phyloP scores from a whole-genome alignment of 2,329 filamentous ascomycete species.

The Alternaria novae-zelandiae region DNA sequence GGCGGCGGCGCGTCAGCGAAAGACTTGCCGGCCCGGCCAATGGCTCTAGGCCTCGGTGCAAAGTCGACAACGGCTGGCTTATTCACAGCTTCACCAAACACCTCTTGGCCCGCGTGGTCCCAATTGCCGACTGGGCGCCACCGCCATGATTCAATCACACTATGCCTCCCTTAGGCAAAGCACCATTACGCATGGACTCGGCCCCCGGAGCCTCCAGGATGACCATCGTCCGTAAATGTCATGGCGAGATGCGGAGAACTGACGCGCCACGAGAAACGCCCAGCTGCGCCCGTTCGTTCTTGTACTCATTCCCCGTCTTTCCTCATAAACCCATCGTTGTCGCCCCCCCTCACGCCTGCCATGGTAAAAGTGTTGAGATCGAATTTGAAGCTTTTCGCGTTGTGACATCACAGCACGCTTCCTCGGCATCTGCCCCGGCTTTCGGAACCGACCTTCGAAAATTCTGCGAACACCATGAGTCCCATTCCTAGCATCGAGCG shows the following conservation, averaged over 20 bases:
- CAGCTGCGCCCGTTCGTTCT: slow-evolving; percentile 8
- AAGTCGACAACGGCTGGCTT: slow-evolving; percentile 11
- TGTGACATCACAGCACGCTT: slow-evolving; percentile 31
- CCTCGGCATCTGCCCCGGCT: slow-evolving; percentile 23
- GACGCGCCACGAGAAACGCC: slow-evolving; percentile 14
- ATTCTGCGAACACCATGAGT: slow-evolving; percentile 27
- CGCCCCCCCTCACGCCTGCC: slow-evolving; percentile 15
- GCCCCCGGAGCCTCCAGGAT: slow-evolving; percentile 15
- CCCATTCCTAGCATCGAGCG: slow-evolving; percentile 13
- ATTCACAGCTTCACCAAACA: neutral
- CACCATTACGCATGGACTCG: slow-evolving; percentile 21
- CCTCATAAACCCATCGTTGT: slow-evolving; percentile 5
- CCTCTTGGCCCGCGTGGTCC: slow-evolving; percentile 5
- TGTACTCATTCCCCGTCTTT: slow-evolving; percentile 1
- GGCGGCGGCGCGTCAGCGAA: neutral
- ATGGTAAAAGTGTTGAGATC: slow-evolving; percentile 26
- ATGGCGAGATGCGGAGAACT: slow-evolving; percentile 39
- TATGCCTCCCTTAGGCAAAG: slow-evolving; percentile 22
- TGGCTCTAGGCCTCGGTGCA: slow-evolving; percentile 1
- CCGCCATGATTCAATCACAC: slow-evolving; percentile 18
- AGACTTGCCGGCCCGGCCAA: neutral
- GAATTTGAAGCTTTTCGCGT: slow-evolving; percentile 17
- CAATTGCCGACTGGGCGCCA: slow-evolving; percentile 15
- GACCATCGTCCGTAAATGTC: slow-evolving; percentile 25
- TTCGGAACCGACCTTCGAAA: slow-evolving; percentile 16